Evolutionary conservation across 352 stramenopile species (phyloP).

Genomic region (Stramenopiles sp.): DNA sequence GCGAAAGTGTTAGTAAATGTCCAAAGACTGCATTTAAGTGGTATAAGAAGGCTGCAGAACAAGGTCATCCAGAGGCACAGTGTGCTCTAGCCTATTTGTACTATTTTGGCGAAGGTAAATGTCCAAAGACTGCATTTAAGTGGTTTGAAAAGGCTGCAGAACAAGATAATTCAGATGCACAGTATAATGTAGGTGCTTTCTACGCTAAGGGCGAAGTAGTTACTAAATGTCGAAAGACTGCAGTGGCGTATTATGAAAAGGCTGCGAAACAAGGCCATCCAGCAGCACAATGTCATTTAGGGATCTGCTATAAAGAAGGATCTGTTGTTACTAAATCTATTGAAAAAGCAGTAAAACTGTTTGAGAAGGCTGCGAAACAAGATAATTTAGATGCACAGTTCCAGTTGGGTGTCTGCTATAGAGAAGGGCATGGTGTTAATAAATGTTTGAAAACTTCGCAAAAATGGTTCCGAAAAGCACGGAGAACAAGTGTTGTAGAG

Average conservation of each 20-base stretch:
- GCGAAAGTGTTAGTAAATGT: background rate
- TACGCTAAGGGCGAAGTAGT: constrained; percentile 12
- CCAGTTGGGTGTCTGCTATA: constrained; percentile 9
- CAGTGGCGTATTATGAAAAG: constrained; percentile 2
- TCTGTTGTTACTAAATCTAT: constrained; percentile 10
- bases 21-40: background rate
- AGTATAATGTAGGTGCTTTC: constrained; percentile 9
- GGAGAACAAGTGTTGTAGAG: too few relatives aligned
- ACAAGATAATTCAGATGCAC: constrained; percentile 6
- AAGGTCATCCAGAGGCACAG: background rate
- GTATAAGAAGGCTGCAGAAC: constrained; percentile 6
- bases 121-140: constrained; percentile 10
- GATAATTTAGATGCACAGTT: constrained; percentile 9
- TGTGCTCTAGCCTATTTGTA: constrained; percentile 7
- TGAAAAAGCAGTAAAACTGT: constrained; percentile 9
- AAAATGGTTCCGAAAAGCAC: too few relatives aligned
- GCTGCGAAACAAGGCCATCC: constrained; percentile 4
- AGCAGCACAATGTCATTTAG: constrained; percentile 4
- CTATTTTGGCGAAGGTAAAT: background rate
- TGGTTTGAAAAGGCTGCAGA: constrained; percentile 12
- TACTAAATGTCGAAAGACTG: background rate
- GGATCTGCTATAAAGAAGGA: constrained; percentile 10
- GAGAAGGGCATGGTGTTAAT: too few relatives aligned
- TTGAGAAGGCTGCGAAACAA: constrained; percentile 10
- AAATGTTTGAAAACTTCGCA: too few relatives aligned